Conservation (phyloP, 2,329 filamentous ascomycete species). For the Davidsoniella neocaledoniae region DNA sequence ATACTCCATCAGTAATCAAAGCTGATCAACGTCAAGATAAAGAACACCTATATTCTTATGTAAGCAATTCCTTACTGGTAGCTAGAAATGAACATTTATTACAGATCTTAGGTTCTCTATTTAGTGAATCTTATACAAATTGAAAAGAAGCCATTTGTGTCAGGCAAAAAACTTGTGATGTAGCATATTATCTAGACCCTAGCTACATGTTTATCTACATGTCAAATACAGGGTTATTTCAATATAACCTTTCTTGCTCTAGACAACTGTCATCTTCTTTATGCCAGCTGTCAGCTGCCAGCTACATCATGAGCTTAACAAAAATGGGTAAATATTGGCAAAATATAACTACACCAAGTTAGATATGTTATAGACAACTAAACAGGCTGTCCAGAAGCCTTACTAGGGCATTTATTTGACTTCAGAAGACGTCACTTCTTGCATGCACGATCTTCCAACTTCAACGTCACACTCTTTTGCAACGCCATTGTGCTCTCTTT, state of each 20-base stretch:
- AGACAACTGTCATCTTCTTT: too few species aligned
- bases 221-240: background rate
- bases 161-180: too few species aligned
- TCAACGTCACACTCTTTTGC: slow-evolving; percentile 3
- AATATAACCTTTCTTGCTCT: background rate
- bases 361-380: background rate
- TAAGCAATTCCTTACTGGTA: too few species aligned
- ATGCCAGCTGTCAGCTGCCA: too few species aligned
- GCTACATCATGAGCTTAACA: too few species aligned
- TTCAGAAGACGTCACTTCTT: slow-evolving; percentile 9
- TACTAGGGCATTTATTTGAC: background rate
- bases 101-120: too few species aligned
- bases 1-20: too few species aligned
- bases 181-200: background rate
- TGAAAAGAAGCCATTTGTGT: too few species aligned
- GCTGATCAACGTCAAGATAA: too few species aligned
- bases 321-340: slow-evolving; percentile 4
- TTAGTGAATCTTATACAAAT: too few species aligned
- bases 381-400: slow-evolving; percentile 7
- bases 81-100: too few species aligned
- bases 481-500: background rate
- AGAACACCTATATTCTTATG: too few species aligned
- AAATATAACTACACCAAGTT: background rate
- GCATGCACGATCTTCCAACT: background rate
- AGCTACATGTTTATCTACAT: background rate